Base-by-base conservation (phyloP, 2,329 filamentous ascomycete genomes). In the Colletotrichum navitas region DNA sequence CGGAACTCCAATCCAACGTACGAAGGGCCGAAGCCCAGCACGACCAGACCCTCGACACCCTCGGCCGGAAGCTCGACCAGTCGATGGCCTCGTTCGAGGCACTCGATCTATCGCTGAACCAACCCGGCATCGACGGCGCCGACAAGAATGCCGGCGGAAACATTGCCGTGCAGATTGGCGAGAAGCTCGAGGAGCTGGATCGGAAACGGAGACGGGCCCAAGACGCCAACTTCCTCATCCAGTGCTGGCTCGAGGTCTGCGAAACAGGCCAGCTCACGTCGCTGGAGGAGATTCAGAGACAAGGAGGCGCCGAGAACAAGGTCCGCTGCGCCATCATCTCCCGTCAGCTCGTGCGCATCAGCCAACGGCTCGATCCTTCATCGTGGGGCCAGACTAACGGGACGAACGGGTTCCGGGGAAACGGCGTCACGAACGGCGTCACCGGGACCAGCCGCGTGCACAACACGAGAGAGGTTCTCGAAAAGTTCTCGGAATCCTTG, bases 231-330 rank as follows among this genome's bases (percentile, higher is more conserved):
- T 98, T 98, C 80, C 83, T 99, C 71, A 94, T 99, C 74, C 93
- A 97, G 79, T 99, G 96, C 84, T 99, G 96, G 95, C 90, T 94
- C 51, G 95, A 98, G 78, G 94, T 99, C 76, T 95, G 92, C 81
- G 95, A 97, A 78, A 92, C 92, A 11, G 96, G 96, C 4, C 91
- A 96, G 76, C 87, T 98, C 67, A 92, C 93, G 11, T 91, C 92
- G n/a, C 83, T 99, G 59, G 94, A 98, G 80, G 94, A 97, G 74
- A 91, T 98, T 71, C 89, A 95, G 78, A 89, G 93, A 74, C 92
- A 94, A 75, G 94, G 94, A 1, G 92, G 92, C 34, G 93, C 93
- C 14, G 95, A 97, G 76, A 95, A 95, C 80, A 98, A 97, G 81
- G 94, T 99, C 56, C 91, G 94, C 71, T 98, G 95, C 76, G 96